phyloP scores from a whole-genome alignment of 306 rosid species.

The Comarum palustre region DNA sequence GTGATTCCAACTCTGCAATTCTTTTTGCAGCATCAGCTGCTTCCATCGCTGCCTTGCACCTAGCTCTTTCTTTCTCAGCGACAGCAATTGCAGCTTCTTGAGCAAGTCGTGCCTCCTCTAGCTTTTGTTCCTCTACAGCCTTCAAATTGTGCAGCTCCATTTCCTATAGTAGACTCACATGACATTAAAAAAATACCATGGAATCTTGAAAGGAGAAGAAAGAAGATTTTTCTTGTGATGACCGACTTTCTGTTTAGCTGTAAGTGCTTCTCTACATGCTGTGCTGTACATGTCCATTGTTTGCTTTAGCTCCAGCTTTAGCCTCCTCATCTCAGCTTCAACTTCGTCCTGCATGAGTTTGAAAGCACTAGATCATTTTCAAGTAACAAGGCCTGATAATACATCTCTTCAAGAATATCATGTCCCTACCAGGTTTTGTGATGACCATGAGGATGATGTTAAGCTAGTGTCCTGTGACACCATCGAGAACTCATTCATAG shows the following conservation, averaged over 20 bases:
- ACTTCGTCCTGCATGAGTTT: slow-evolving; percentile 55
- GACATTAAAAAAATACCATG: not conserved
- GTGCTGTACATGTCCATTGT: slow-evolving; percentile 85
- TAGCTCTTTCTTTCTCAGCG: slow-evolving; percentile 77
- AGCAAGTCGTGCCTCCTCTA: slow-evolving; percentile 60
- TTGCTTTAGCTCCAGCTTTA: slow-evolving; percentile 88
- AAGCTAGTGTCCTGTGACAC: slow-evolving; percentile 48
- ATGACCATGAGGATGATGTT: slow-evolving; percentile 62
- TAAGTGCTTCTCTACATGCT: slow-evolving; percentile 72
- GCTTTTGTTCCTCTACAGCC: slow-evolving; percentile 57
- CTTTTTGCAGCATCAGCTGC: slow-evolving; percentile 77
- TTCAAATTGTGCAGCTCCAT: slow-evolving; percentile 54
- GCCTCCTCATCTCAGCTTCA: slow-evolving; percentile 79
- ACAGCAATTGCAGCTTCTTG: slow-evolving; percentile 68
- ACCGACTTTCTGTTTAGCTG: slow-evolving; percentile 61
- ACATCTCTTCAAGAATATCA: not conserved
- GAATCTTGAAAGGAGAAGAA: not conserved
- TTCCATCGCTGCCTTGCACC: slow-evolving; percentile 68
- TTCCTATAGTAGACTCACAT: slow-evolving; percentile 35
- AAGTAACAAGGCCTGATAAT: not conserved
- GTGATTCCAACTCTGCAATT: slow-evolving; percentile 64
- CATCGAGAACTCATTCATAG: slow-evolving; percentile 40
- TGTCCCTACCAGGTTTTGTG: slow-evolving; percentile 55
- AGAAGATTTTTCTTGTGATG: slow-evolving; percentile 10
- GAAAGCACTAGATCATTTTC: not conserved